Base-by-base conservation (phyloP, 805 yeast genomes). In the Barnettozyma sp. region DNA sequence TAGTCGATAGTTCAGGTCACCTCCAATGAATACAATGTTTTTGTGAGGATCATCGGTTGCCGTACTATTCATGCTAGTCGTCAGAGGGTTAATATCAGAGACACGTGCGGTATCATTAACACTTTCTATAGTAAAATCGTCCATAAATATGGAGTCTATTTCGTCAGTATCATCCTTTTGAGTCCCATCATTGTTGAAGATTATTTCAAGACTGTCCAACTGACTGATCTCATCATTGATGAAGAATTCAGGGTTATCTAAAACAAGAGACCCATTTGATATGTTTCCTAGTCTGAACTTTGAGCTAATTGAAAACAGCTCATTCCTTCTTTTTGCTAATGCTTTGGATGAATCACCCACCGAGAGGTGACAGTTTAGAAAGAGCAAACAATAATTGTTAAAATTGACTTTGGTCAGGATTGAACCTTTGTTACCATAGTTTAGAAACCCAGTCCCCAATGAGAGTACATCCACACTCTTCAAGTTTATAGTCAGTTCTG, bases 351-450 rank as follows among this genome's bases (percentile, higher is more conserved):
- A 56, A 23, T 65, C 68, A 17, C 82, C 79, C 13, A 75, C 71
- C 2, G 71, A 68, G 31, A 76, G 58, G 50, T 76, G 82, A 47
- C 76, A 63, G 43, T 76, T 71, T 15, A 75, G 51, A 8, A 72
- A 29, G 23, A 59, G 59, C 22, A 67, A 38, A 18, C 21, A 15
- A 13, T 30, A 33, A 14, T 26, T 33, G 4, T 40, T 40, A 14
- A 58, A 38, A 23, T 51, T 54, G 41, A 76, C 63, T 18, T 58
- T 56, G 16, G 73, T 55, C 13, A 66, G 54, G 11, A 73, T 70
- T 4, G 78, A 76, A 3, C 82, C 82, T 46, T 76, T 76, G 54
- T 76, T 76, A 13, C 79, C 81, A 73, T 78, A 76, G 18, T 74
- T 68, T 34, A 76, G 49, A 26, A 74, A 63, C 0, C 82, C 82